Evolutionary conservation across 2,329 filamentous ascomycete species (phyloP), one percentile per base, ranked within the genome.

Genomic region (Verticillium nubilum): DNA sequence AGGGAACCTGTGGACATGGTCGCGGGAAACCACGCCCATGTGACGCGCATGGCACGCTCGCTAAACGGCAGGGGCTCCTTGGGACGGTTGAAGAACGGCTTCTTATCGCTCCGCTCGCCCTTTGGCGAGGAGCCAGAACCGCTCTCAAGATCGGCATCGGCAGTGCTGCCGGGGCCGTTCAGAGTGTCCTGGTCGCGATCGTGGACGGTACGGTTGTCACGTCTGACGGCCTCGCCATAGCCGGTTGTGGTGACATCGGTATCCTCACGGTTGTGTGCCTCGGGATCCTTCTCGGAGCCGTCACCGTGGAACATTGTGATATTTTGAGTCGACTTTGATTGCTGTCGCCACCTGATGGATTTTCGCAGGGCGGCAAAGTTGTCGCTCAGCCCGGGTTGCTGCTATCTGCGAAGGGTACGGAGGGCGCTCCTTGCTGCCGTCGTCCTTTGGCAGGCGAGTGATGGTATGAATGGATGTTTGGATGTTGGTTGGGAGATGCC

Each of bases 1-100:
- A 70, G 59, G 19, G 65, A 64, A 6, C 69, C 69, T 23, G 69
- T 70, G 1, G 69, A 68, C 67, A 71, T 70, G 25, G 61, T 69
- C 50, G 61, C 63, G 33, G 67, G 62, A 61, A 71, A 71, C 68
- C 68, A 70, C 1, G 62, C 60, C 68, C 68, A 69, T 17, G 68
- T 69, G 65, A 53, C 66, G 26, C 53, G 57, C 15, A 29, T 23
- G 2, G 35, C 29, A 19, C 57, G 57, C 25, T 59, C 57, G 17
- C 23, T 42, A 35, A 56, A 56, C 4, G 54, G 35, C 19, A 56
- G 54, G 5, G 54, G 54, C 25, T 56, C 54, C 9, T 13, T 47
- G 19, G 42, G 42, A 10, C 54, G 54, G 52, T 31, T 33, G 17
- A 29, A 29, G 13, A 54, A 19, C 19, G 37, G 37, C 29, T 54